phyloP scores from a whole-genome alignment of 306 rosid genomes.

The Ammopiptanthus mongolicus region DNA sequence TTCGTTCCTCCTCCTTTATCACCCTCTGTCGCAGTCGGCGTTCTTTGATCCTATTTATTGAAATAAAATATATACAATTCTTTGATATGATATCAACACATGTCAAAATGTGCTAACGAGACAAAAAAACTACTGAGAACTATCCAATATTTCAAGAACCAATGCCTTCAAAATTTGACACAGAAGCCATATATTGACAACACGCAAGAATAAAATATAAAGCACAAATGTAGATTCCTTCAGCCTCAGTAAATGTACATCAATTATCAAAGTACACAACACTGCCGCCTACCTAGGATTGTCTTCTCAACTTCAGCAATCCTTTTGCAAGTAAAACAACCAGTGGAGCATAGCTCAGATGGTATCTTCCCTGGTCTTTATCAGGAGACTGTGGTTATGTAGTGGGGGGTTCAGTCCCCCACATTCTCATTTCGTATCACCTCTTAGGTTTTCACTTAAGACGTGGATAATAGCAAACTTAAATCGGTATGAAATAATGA shows the following conservation, averaged over 20 bases:
- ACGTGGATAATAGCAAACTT: background rate
- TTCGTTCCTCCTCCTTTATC: no score
- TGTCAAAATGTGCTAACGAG: background rate
- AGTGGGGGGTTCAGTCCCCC: background rate
- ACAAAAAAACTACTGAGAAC: background rate
- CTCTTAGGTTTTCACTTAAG: background rate
- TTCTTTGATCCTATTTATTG: no score
- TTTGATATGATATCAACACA: background rate
- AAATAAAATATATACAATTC: background rate
- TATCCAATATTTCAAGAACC: background rate
- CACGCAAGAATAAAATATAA: background rate
- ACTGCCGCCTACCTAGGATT: conserved; percentile 50
- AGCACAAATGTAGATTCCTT: conserved; percentile 34
- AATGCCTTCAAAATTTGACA: background rate
- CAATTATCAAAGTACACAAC: conserved; percentile 37
- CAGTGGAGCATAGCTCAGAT: background rate
- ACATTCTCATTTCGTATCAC: background rate
- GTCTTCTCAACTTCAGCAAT: conserved; percentile 61
- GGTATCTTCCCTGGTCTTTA: background rate
- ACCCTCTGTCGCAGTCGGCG: no score
- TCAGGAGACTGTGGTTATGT: background rate
- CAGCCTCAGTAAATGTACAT: conserved; percentile 48
- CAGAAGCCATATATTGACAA: background rate
- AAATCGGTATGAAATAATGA: background rate
- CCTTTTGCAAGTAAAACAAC: conserved; percentile 34